phyloP scores from a whole-genome alignment of 2,329 filamentous ascomycete genomes.

The Lasiodiplodia sp. region DNA sequence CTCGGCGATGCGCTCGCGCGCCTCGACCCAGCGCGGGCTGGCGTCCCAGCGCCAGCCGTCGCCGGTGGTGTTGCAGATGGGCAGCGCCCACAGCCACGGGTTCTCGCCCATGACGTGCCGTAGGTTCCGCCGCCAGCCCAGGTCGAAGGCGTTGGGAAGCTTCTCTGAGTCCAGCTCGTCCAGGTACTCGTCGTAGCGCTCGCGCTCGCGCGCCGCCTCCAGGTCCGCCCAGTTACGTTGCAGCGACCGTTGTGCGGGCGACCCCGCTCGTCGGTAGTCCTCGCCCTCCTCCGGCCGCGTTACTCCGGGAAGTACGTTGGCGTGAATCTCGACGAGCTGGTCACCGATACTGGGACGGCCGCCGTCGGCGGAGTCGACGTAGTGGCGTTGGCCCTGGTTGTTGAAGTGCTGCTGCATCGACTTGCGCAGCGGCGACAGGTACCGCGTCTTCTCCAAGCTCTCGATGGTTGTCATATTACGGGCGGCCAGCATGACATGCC shows the following conservation, averaged over 20 bases:
- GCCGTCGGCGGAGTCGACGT: slow-evolving; percentile 41
- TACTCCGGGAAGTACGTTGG: slow-evolving; percentile 80
- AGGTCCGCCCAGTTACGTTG: slow-evolving; percentile 44
- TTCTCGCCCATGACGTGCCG: slow-evolving; percentile 80
- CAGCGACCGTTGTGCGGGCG: slow-evolving; percentile 52
- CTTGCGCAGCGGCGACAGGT: slow-evolving; percentile 80
- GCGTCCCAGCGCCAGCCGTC: slow-evolving; percentile 97
- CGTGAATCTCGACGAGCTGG: slow-evolving; percentile 80
- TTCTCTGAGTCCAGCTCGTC: slow-evolving; percentile 88
- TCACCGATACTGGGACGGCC: slow-evolving; percentile 59
- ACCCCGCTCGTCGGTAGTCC: slow-evolving; percentile 44
- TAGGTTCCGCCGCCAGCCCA: slow-evolving; percentile 83
- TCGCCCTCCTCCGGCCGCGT: slow-evolving; percentile 79
- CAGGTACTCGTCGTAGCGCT: slow-evolving; percentile 80
- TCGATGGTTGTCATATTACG: slow-evolving; percentile 93
- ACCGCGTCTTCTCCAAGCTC: slow-evolving; percentile 93
- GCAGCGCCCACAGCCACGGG: slow-evolving; percentile 77
- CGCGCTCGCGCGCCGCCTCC: slow-evolving; percentile 64
- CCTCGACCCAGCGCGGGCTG: slow-evolving; percentile 77
- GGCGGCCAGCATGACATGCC: slow-evolving; percentile 85
- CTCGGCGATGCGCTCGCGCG: slow-evolving; percentile 65
- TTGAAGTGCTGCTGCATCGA: slow-evolving; percentile 70
- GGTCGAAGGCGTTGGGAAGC: slow-evolving; percentile 91
- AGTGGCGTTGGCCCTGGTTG: slow-evolving; percentile 47
- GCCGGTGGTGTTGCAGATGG: slow-evolving; percentile 83